Evolutionary conservation across 257 asterid species (phyloP).

Genomic region (Gardenia jasminoides): DNA sequence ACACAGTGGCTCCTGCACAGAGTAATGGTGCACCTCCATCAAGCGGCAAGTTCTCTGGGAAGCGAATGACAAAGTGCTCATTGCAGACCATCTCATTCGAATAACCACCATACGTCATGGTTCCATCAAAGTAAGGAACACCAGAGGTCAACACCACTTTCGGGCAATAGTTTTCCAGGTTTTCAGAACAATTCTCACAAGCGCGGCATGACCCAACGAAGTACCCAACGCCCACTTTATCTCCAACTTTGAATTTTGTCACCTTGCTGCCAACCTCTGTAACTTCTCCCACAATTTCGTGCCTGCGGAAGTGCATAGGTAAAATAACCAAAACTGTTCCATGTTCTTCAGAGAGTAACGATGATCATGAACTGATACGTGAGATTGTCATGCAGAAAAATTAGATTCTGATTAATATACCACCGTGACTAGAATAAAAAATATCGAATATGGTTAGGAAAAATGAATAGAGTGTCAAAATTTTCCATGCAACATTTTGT

Average conservation of each 20-base stretch:
- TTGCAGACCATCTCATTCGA: constrained; percentile 38
- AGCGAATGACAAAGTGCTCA: constrained; percentile 37
- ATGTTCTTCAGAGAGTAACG: background rate
- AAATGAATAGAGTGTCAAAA: background rate
- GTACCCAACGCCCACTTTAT: constrained; percentile 46
- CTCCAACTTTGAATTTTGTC: constrained; percentile 38
- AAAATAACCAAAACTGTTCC: background rate
- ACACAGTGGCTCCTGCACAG: constrained; percentile 49
- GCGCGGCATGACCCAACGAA: constrained; percentile 36
- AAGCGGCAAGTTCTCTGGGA: constrained; percentile 39
- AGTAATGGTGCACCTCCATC: constrained; percentile 41
- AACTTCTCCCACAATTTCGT: constrained; percentile 21
- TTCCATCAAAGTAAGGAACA: constrained; percentile 30
- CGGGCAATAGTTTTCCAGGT: constrained; percentile 32
- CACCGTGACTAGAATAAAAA: background rate
- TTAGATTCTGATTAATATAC: background rate
- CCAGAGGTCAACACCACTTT: constrained; percentile 21
- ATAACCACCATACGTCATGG: constrained; percentile 46
- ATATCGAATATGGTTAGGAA: background rate
- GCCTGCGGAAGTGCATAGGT: background rate
- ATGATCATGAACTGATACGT: background rate
- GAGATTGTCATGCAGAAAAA: background rate
- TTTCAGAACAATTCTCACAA: constrained; percentile 28
- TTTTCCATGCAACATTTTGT: background rate
- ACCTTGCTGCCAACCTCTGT: constrained; percentile 50